phyloP scores from a whole-genome alignment of 2,329 filamentous ascomycete genomes.

The Annulohypoxylon truncatum region DNA sequence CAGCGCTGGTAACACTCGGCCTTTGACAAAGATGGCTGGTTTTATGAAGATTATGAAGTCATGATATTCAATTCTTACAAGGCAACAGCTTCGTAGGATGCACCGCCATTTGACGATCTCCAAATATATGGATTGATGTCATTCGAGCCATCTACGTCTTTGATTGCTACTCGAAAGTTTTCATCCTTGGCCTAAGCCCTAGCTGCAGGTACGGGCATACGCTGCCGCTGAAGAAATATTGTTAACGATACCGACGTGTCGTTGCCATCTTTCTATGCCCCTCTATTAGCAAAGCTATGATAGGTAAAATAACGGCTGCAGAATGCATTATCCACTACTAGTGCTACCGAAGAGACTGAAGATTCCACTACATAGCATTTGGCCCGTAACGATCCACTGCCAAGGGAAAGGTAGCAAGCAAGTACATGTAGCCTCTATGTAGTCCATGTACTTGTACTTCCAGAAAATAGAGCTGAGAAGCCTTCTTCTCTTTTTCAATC shows the following conservation, averaged over 20 bases:
- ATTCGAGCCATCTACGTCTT: slow-evolving; percentile 24
- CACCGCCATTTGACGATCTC: slow-evolving; percentile 33
- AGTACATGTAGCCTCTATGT: background rate
- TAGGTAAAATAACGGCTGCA: slow-evolving; percentile 7
- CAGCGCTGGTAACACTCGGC: slow-evolving; percentile 7
- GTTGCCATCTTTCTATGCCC: slow-evolving; percentile 15
- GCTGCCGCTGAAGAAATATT: slow-evolving; percentile 2
- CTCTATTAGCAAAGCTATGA: slow-evolving; percentile 17
- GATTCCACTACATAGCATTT: background rate
- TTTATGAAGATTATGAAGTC: slow-evolving; percentile 38
- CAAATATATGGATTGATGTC: slow-evolving; percentile 29
- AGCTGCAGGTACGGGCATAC: slow-evolving; percentile 32
- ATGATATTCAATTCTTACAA: slow-evolving; percentile 3
- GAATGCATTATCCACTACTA: slow-evolving; percentile 26
- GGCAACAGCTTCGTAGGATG: slow-evolving; percentile 11
- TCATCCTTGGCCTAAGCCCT: slow-evolving; percentile 3
- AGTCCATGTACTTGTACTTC: background rate
- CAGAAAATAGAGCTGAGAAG: slow-evolving; percentile 18
- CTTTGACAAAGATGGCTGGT: background rate
- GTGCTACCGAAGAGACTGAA: slow-evolving; percentile 24
- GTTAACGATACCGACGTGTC: slow-evolving; percentile 21
- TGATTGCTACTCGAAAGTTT: slow-evolving; percentile 7
- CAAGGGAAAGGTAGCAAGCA: slow-evolving; percentile 6
- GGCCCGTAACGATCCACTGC: slow-evolving; percentile 11
- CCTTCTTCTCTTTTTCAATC: background rate